Base-by-base conservation (phyloP, 345 rosid species). In the Capsella bursapastoris region DNA sequence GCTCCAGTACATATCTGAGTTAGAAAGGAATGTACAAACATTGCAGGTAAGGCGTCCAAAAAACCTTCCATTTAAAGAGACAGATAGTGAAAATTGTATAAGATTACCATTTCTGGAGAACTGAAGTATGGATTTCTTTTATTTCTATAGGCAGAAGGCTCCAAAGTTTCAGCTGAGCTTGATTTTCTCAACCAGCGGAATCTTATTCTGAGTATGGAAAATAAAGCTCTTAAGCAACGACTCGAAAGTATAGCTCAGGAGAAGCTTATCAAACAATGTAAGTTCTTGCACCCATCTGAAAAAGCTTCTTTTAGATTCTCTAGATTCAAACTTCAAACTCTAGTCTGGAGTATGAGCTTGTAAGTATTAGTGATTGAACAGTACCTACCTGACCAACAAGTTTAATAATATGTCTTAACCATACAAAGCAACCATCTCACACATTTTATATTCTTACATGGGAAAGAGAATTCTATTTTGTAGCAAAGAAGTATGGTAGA, bases 1-100 rank as follows among this genome's bases (percentile, higher is more conserved):
- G 81, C 98, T 96, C 73, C 99, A 96, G 83, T 92, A 92, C 82
- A 96, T 96, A 80, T 93, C 99, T 82, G 99, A 96, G 83, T 81
- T 92, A 81, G 99, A 96, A 88, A 88, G 93, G 66, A 90, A 88
- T 81, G 99, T 96, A 37, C 98, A 96, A 83, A 86, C 89, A 81
- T 90, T 96, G 78, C 97, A 96, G 93, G 99, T 81, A 78, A 83
- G 80, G 78, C 48, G 40, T 48, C 28, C 25, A 15, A 22, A 63
- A 44, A 9, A 9, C 11, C 8, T 70, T 53, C 1, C 18, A 34
- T 48, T 69, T 8, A 38, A 16, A 58, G 57, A 32, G 27, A 66
- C 50, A 64, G 72, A 66, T 64, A 18, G 50, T 59, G 47, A 52
- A 28, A 51, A 15, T n/a, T 58, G 16, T 59, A 72, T 34, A 13